phyloP scores from a whole-genome alignment of 2,329 filamentous ascomycete species.

The Neofusicoccum laricinum region DNA sequence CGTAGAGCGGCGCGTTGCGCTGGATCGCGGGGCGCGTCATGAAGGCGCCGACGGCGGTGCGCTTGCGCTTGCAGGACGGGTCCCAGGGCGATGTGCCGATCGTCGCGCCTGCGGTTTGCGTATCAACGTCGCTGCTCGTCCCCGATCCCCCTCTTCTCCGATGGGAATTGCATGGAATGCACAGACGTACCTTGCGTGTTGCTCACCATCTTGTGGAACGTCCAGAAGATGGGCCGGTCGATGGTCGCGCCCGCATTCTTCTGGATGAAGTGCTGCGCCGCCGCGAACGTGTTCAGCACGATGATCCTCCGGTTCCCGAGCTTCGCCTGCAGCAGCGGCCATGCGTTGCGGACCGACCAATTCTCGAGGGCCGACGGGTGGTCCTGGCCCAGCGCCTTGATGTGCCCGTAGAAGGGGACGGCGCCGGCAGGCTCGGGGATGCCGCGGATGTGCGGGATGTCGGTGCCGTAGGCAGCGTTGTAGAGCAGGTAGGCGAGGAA shows the following conservation, averaged over 20 bases:
- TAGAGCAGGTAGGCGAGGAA: conserved; percentile 21
- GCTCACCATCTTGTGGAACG: conserved; percentile 11
- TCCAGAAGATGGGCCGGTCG: conserved; percentile 7
- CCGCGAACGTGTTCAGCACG: conserved; percentile 7
- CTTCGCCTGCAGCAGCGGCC: conserved; percentile 11
- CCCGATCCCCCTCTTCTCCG: no score
- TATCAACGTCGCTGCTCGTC: no score
- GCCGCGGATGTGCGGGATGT: neutral
- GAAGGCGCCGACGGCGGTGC: conserved; percentile 13
- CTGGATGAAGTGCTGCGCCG: conserved; percentile 10
- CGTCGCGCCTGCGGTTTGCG: neutral
- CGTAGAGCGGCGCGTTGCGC: neutral
- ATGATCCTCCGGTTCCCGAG: conserved; percentile 2
- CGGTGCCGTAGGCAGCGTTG: conserved; percentile 23
- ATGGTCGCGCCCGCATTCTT: conserved; percentile 11
- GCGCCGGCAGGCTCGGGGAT: neutral
- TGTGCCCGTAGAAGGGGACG: conserved; percentile 6
- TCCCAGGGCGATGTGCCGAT: conserved; percentile 15
- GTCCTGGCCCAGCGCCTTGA: neutral
- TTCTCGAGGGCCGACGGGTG: neutral
- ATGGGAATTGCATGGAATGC: no score
- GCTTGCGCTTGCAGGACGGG: conserved; percentile 14
- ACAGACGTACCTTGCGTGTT: conserved; percentile 4
- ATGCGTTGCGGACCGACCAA: neutral
- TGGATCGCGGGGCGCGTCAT: conserved; percentile 15